A percentile compares a stretch with the other conserved stretches of the same genome.
These are phyloP conservation scores for Termitomyces sp. DNA, from an alignment of 768 basidiomycete genomes.

Conservation along the genomic window DNA sequence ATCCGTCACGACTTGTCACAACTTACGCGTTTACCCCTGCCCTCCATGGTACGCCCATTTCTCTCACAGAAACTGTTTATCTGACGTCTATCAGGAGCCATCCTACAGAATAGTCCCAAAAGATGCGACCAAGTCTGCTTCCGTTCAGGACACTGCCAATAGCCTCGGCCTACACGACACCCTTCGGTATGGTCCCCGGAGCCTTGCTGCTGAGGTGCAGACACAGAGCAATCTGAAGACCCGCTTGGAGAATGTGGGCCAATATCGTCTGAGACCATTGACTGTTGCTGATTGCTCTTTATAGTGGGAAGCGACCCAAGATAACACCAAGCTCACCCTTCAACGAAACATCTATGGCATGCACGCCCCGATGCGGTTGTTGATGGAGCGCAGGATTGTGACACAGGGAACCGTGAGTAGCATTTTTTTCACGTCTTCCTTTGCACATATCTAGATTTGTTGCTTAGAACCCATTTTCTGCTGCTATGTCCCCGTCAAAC, in stretches of 20 bases:
- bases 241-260: slow-evolving; percentile 73
- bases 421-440: not conserved
- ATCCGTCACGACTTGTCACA: slow-evolving; percentile 16
- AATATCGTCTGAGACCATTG: not conserved
- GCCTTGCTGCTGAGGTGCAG: slow-evolving; percentile 71
- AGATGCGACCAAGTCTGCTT: slow-evolving; percentile 51
- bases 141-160: slow-evolving; percentile 66
- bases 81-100: slow-evolving; percentile 30
- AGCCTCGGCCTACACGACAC: slow-evolving; percentile 86
- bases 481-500: slow-evolving; percentile 66
- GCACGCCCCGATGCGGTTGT: slow-evolving; percentile 81
- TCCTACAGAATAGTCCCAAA: slow-evolving; percentile 67
- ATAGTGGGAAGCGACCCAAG: slow-evolving; percentile 94
- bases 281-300: slow-evolving; percentile 3
- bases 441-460: not conserved
- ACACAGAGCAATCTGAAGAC: slow-evolving; percentile 58
- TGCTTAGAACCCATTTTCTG: slow-evolving; percentile 61
- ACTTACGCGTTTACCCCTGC: slow-evolving; percentile 24
- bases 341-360: slow-evolving; percentile 83
- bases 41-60: slow-evolving; percentile 24
- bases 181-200: slow-evolving; percentile 80
- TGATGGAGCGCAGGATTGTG: slow-evolving; percentile 95
- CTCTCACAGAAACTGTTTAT: not conserved
- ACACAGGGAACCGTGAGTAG: slow-evolving; percentile 50
- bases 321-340: slow-evolving; percentile 80